Percentiles rank a stretch among this genome's conserved stretches.
These are phyloP conservation scores for Arabidopsis hybrid DNA, from an alignment of 441 rosid genomes.

Conservation along the genomic window DNA sequence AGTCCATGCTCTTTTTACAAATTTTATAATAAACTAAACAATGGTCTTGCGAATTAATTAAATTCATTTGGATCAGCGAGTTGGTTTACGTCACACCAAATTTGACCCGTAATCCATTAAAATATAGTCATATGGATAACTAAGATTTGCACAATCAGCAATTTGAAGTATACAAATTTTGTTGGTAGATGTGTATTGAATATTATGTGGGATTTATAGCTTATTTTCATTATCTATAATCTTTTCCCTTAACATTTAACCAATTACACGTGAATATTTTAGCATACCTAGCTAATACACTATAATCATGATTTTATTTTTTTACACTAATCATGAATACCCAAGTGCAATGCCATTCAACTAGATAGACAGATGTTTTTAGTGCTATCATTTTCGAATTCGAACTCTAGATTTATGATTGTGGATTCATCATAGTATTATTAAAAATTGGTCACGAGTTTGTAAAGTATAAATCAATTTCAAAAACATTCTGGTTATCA, in stretches of 20 bases:
- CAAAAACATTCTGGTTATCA: background rate
- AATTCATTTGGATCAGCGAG: conserved; percentile 37
- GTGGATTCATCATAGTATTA: background rate
- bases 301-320: too few species aligned
- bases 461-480: background rate
- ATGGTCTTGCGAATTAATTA: background rate
- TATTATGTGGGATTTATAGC: background rate
- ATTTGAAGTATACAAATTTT: background rate
- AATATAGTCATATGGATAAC: conserved; percentile 32
- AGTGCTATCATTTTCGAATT: too few species aligned
- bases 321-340: too few species aligned
- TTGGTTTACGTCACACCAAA: conserved; percentile 43
- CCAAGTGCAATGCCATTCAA: background rate
- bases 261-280: too few species aligned
- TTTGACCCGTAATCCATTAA: conserved; percentile 42
- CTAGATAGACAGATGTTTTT: too few species aligned
- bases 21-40: conserved; percentile 10
- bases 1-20: conserved; percentile 40
- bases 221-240: background rate
- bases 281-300: too few species aligned
- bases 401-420: background rate
- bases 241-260: background rate
- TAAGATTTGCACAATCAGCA: conserved; percentile 39
- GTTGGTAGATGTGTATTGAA: background rate
- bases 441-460: background rate